These are phyloP conservation scores for Starmerella geochares DNA, from an alignment of 805 yeast genomes.

Conservation along the genomic window DNA sequence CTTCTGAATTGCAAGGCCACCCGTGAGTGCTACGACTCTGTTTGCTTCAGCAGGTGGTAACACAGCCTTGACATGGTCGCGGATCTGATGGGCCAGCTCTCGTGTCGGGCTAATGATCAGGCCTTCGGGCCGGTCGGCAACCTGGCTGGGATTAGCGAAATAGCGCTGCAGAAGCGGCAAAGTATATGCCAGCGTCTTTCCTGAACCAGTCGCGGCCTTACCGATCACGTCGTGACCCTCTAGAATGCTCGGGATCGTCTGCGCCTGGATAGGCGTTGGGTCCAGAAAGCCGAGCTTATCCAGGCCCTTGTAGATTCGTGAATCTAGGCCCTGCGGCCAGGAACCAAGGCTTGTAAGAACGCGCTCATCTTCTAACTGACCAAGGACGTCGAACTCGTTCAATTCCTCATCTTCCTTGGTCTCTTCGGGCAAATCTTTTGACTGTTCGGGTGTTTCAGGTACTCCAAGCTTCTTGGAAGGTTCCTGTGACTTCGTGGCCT, in stretches of 20 bases:
- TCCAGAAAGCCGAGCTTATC: conserved; percentile 44
- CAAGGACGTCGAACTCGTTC: conserved; percentile 15
- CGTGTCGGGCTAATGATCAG: conserved; percentile 89
- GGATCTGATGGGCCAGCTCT: conserved; percentile 91
- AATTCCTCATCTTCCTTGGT: conserved; percentile 10
- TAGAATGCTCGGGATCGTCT: conserved; percentile 63
- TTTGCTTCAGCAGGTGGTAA: conserved; percentile 11
- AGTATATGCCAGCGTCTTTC: conserved; percentile 93
- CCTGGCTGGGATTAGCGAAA: conserved; percentile 27
- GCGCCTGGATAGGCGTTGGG: conserved; percentile 80
- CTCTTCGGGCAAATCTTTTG: conserved; percentile 3
- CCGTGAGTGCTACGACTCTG: conserved; percentile 61
- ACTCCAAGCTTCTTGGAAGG: neutral
- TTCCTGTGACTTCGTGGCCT: conserved; percentile 11
- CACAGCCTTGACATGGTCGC: conserved; percentile 52
- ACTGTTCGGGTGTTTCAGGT: neutral
- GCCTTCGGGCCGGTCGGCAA: conserved; percentile 35
- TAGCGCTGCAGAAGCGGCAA: conserved; percentile 72
- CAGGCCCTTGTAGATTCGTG: conserved; percentile 50
- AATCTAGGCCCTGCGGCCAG: conserved; percentile 33
- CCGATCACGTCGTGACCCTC: conserved; percentile 78
- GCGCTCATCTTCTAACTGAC: conserved; percentile 17
- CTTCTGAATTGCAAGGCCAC: conserved; percentile 89
- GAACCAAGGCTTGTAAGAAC: conserved; percentile 27
- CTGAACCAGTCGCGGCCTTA: conserved; percentile 95